phyloP scores from a whole-genome alignment of 83 land plant species.

The Thuja plicata region DNA sequence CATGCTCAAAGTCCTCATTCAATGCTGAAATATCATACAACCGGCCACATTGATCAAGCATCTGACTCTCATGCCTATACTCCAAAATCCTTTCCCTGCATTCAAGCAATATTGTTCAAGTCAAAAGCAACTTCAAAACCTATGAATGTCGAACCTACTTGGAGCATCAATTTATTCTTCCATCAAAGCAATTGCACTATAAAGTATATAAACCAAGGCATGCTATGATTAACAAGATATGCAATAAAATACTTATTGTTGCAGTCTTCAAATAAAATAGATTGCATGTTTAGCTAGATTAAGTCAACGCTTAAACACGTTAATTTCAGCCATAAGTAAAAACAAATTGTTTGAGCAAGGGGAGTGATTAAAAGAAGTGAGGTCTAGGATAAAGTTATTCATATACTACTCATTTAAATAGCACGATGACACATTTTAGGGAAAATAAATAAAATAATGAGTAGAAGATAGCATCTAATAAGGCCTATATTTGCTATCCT shows the following conservation, averaged over 20 bases:
- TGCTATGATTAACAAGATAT: too few relatives aligned
- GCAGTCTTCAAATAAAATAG: background rate
- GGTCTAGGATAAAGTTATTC: too few relatives aligned
- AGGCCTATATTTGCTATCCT: too few relatives aligned
- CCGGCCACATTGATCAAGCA: constrained; percentile 90
- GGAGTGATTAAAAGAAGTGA: too few relatives aligned
- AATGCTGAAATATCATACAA: constrained; percentile 82
- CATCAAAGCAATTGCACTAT: background rate
- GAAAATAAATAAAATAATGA: too few relatives aligned
- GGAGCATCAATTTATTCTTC: background rate
- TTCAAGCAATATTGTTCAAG: background rate
- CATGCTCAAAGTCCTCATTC: constrained; percentile 82
- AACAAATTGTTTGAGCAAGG: too few relatives aligned
- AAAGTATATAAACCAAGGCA: background rate
- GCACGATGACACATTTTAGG: too few relatives aligned
- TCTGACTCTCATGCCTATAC: constrained; percentile 90
- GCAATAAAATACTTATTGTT: too few relatives aligned
- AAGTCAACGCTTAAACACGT: background rate
- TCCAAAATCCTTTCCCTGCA: constrained; percentile 79
- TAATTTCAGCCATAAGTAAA: too few relatives aligned
- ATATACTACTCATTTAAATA: too few relatives aligned
- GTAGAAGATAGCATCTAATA: too few relatives aligned
- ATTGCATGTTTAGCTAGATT: background rate
- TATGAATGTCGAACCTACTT: background rate
- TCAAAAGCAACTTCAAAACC: background rate